phyloP scores from a whole-genome alignment of 2,329 filamentous ascomycete genomes.

The Pseudogymnoascus sp. region DNA sequence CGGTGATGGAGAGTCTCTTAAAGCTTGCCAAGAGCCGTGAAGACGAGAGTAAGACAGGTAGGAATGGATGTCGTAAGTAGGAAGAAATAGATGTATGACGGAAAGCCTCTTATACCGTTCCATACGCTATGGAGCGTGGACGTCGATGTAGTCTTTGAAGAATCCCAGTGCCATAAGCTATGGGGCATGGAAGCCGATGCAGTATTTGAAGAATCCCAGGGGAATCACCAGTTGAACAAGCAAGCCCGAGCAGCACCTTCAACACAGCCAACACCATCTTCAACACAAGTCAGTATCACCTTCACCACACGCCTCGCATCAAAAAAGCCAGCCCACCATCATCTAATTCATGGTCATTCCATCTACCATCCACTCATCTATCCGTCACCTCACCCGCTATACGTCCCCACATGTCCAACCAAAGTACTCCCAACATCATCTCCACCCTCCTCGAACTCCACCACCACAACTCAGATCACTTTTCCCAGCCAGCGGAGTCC shows the following conservation, averaged over 20 bases:
- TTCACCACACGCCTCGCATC: background rate
- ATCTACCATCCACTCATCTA: background rate
- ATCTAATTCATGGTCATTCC: slow-evolving; percentile 3
- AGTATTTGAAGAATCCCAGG: background rate
- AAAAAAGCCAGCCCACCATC: background rate
- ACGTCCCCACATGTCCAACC: background rate
- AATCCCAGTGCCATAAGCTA: background rate
- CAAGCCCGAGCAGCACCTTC: background rate
- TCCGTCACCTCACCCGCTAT: background rate
- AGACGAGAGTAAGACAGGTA: background rate
- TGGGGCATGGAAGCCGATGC: background rate
- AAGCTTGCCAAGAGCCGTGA: background rate
- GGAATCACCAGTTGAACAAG: background rate
- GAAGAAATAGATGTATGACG: background rate
- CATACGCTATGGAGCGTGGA: background rate
- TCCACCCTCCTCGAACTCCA: background rate
- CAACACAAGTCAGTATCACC: background rate
- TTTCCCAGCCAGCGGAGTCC: slow-evolving; percentile 1
- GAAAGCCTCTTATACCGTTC: background rate
- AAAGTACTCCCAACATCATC: background rate
- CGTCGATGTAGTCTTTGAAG: background rate
- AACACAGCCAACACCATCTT: background rate
- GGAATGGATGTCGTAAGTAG: background rate
- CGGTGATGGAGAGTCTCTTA: background rate
- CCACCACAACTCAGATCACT: background rate